Evolutionary conservation across 2,329 filamentous ascomycete genomes (phyloP).

Genomic region (Stenocarpella maydis): DNA sequence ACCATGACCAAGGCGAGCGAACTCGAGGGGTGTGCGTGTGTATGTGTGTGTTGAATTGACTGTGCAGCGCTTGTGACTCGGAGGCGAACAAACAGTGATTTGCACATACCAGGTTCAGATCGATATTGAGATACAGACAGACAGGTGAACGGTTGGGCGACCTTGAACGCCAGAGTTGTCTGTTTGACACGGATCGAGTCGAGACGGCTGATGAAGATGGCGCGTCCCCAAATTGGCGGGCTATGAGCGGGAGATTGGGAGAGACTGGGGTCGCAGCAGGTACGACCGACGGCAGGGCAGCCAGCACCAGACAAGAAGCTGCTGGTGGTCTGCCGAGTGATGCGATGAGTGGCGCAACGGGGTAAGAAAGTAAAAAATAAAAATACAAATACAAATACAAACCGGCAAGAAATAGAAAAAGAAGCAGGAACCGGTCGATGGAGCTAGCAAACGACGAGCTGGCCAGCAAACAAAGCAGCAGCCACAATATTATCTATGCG

Average conservation of each 20-base stretch:
- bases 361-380: no score
- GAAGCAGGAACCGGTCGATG: background rate
- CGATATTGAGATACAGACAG: background rate
- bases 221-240: slow-evolving; percentile 8
- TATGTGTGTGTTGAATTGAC: no score
- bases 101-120: slow-evolving; percentile 2
- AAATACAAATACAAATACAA: no score
- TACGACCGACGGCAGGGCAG: slow-evolving; percentile 14
- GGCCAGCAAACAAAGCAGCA: slow-evolving; percentile 23
- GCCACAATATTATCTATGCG: slow-evolving; percentile 7
- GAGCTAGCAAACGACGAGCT: background rate
- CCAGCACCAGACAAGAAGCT: slow-evolving; percentile 17
- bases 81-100: background rate
- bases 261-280: slow-evolving; percentile 3
- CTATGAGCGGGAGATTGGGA: slow-evolving; percentile 26
- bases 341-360: slow-evolving; percentile 19
- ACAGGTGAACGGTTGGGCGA: slow-evolving; percentile 10
- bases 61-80: slow-evolving; percentile 2
- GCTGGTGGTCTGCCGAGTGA: background rate
- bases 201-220: slow-evolving; percentile 12
- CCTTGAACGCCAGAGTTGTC: slow-evolving; percentile 12
- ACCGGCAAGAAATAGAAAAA: background rate
- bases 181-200: slow-evolving; percentile 6
- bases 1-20: slow-evolving; percentile 9
- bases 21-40: background rate